These are phyloP conservation scores for Mycena capillaripes DNA, from an alignment of 768 basidiomycete genomes.

Conservation along the genomic window DNA sequence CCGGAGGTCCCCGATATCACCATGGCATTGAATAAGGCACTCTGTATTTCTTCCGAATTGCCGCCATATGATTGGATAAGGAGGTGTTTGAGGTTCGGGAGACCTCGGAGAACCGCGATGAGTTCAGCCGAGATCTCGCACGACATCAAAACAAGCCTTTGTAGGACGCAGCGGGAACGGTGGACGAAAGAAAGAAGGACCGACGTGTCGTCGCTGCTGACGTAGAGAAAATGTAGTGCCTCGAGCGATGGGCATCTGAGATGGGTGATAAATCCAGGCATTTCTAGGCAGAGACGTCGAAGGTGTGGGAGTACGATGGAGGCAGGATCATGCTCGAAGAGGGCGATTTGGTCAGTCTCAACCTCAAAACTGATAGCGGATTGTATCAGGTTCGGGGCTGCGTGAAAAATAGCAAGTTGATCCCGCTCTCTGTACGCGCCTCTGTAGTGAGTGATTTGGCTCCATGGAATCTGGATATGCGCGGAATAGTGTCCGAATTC, in stretches of 20 bases:
- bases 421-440: background rate
- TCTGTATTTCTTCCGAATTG: background rate
- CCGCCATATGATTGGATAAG: background rate
- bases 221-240: background rate
- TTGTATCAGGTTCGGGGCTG: background rate
- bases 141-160: background rate
- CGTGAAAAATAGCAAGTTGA: background rate
- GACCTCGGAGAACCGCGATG: background rate
- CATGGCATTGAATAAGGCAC: background rate
- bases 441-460: background rate
- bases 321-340: background rate
- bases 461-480: background rate
- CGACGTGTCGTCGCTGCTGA: too few species aligned
- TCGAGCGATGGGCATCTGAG: background rate
- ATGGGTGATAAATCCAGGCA: background rate
- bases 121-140: background rate
- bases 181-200: background rate
- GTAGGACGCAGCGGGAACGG: background rate
- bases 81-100: background rate
- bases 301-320: background rate
- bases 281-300: background rate
- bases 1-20: background rate
- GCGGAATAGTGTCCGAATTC: background rate
- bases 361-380: background rate
- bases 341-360: background rate